Conservation (phyloP, 495 filamentous ascomycete species). For the Eremomyces bilateralis region DNA sequence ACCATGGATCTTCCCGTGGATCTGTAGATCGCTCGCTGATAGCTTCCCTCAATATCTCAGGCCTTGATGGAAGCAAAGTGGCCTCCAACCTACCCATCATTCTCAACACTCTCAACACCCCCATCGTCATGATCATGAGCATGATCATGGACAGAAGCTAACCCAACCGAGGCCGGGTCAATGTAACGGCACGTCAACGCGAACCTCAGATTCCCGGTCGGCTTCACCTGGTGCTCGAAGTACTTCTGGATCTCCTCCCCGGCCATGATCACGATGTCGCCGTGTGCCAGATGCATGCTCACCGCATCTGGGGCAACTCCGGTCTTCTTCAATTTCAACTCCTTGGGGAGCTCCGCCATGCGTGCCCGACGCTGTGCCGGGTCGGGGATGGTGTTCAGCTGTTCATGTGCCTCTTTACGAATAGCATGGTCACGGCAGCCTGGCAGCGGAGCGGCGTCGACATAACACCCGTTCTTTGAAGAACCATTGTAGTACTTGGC, state of each 20-base stretch:
- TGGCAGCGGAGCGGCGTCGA: conserved; percentile 13
- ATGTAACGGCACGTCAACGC: conserved; percentile 40
- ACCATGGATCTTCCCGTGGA: no score
- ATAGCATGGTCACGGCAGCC: conserved; percentile 21
- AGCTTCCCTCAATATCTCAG: no score
- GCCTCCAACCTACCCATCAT: no score
- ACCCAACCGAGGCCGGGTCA: no score
- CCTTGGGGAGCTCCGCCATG: conserved; percentile 15
- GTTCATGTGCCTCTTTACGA: conserved; percentile 11
- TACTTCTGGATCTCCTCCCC: conserved; percentile 45
- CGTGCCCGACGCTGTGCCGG: conserved; percentile 5
- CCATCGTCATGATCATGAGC: no score
- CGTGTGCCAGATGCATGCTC: conserved; percentile 36
- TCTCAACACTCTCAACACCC: no score
- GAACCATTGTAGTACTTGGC: conserved; percentile 25
- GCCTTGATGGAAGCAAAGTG: no score
- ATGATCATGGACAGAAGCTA: no score
- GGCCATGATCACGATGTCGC: conserved; percentile 70
- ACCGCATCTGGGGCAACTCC: conserved; percentile 14
- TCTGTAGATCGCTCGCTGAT: no score
- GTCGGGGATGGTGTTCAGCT: conserved; percentile 13
- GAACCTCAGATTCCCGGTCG: conserved; percentile 37
- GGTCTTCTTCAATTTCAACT: conserved; percentile 8
- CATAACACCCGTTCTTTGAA: conserved; percentile 13
- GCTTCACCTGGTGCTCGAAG: conserved; percentile 48